Evolutionary conservation across 306 rosid genomes (phyloP), one percentile per base, ranked within the genome.

Genomic region (Malus domestica): DNA sequence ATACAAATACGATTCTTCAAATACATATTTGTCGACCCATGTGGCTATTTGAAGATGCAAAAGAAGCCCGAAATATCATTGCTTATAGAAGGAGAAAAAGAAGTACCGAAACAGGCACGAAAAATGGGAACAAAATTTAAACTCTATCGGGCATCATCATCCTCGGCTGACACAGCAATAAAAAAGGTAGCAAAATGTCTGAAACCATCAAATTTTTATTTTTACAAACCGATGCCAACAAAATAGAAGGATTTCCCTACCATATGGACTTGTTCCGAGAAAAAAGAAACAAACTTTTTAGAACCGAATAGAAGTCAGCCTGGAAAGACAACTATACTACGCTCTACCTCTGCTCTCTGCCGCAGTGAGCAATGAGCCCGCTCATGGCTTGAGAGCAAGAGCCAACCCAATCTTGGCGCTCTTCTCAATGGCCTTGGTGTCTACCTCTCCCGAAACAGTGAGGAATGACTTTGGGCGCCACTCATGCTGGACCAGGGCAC

Each of bases 381-480:
- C 74, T 88, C 80, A 93, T 78, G 98, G 98, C 86, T 93, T 89
- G 81, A 93, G 93, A 68, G 87, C 98, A 85, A 93, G 79, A 71
- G 88, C 89, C 70, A 93, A 83, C 49, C 98, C 98, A 55, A 93
- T 72, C 89, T 89, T 93, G 11, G 97, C 97, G 3, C 91, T 93
- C 88, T 93, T 89, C 80, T 93, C 98, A 67, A 93, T 83, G 65
- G 97, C 90, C 86, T 84, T 87, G 13, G 96, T 86, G 84, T 93
- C 98, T 29, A 93, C 96, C 88, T 93, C 98, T 23, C 96, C 98
- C n/a, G 97, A 88, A 79, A 93, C 35, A 71, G 98, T 91, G 89
- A 93, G 83, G 72, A 87, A 83, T 18, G 98, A 93, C 20, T 82
- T 93, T 63, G 98, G 93, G 25, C 98, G 98, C 98, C 98, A 93